Percentiles rank a stretch among this genome's conserved stretches.
These are phyloP conservation scores for Diaporthe aspalathi DNA, from an alignment of 2,329 filamentous ascomycete genomes.

Conservation along the genomic window DNA sequence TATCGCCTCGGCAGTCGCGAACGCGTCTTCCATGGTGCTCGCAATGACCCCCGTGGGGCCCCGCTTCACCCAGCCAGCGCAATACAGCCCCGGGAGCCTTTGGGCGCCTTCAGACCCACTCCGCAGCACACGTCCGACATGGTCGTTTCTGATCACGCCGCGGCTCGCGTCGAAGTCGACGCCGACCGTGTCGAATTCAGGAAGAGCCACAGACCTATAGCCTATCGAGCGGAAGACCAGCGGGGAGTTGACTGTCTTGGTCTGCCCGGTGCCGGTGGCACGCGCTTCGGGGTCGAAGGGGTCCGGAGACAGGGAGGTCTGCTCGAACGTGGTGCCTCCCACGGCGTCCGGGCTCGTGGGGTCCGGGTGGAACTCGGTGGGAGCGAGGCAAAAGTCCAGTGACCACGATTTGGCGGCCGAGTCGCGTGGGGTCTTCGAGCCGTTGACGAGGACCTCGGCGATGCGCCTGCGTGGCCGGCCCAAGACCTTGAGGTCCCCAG, in stretches of 20 bases:
- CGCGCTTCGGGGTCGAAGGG: conserved; percentile 64
- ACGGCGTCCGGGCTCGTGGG: conserved; percentile 61
- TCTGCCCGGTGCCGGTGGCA: conserved; percentile 61
- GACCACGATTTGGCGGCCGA: conserved; percentile 78
- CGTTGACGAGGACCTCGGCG: conserved; percentile 84
- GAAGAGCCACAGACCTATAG: conserved; percentile 84
- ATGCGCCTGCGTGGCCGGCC: conserved; percentile 81
- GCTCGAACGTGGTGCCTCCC: conserved; percentile 75
- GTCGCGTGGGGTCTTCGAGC: conserved; percentile 64
- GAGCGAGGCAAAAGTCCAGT: conserved; percentile 86
- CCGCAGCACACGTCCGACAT: conserved; percentile 71
- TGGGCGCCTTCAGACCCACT: conserved; percentile 21
- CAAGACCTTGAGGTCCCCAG: conserved; percentile 74
- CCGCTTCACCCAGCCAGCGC: conserved; percentile 95
- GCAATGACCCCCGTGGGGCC: conserved; percentile 97
- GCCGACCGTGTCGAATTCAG: conserved; percentile 78
- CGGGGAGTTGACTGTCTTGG: conserved; percentile 69
- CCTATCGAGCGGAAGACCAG: conserved; percentile 94
- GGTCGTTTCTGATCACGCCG: conserved; percentile 87
- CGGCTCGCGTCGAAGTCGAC: conserved; percentile 80
- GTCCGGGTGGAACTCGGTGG: conserved; percentile 72
- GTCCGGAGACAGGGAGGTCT: conserved; percentile 64
- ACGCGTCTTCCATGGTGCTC: conserved; percentile 95
- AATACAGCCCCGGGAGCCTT: conserved; percentile 79
- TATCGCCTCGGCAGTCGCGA: conserved; percentile 87